phyloP scores from a whole-genome alignment of 2,329 filamentous ascomycete species.

The Cladosporium sp. region DNA sequence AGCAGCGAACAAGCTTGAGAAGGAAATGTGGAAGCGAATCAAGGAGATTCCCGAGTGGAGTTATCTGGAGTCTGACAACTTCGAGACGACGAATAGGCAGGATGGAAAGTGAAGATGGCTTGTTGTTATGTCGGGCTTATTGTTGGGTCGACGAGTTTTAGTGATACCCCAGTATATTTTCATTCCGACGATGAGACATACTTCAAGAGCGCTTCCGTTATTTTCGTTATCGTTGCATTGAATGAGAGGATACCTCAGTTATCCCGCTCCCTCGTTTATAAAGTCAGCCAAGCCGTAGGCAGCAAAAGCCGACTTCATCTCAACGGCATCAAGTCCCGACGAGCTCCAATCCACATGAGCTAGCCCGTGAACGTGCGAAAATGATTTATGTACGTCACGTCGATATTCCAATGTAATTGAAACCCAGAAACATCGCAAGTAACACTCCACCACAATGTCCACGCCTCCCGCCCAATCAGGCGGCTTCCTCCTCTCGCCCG shows the following conservation, averaged over 20 bases:
- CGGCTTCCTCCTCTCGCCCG: constrained; percentile 47
- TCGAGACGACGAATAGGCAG: constrained; percentile 29
- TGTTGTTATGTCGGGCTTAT: too few species aligned
- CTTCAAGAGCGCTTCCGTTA: too few species aligned
- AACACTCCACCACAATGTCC: constrained; percentile 8
- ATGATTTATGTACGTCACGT: background rate
- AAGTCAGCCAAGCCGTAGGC: too few species aligned
- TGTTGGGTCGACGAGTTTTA: background rate
- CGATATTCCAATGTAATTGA: too few species aligned
- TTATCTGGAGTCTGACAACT: constrained; percentile 34
- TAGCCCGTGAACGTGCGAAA: background rate
- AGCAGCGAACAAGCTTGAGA: constrained; percentile 86
- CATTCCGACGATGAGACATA: too few species aligned
- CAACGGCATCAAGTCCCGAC: too few species aligned
- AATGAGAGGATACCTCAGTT: too few species aligned
- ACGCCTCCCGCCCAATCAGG: constrained; percentile 22
- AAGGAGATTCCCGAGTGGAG: constrained; percentile 87
- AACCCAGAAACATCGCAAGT: too few species aligned
- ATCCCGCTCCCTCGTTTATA: too few species aligned
- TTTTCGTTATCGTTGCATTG: too few species aligned
- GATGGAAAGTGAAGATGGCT: constrained; percentile 2
- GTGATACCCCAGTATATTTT: background rate
- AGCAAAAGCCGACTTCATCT: too few species aligned
- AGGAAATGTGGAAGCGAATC: constrained; percentile 93
- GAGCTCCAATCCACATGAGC: too few species aligned